Evolutionary conservation across 2,329 filamentous ascomycete species (phyloP), one percentile per base, ranked within the genome.

Genomic region (Trichophyton simii): DNA sequence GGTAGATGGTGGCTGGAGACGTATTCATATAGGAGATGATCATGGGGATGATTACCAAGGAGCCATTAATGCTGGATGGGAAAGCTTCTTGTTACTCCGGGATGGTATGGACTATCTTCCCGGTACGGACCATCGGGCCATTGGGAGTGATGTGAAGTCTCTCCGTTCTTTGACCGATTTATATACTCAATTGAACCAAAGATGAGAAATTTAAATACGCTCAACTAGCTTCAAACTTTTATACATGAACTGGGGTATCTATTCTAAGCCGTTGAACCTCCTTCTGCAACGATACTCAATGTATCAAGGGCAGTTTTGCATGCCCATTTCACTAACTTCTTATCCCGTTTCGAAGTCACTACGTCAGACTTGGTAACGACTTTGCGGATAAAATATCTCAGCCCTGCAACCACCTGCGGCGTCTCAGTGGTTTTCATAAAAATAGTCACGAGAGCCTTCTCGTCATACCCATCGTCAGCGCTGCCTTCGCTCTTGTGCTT

Each of bases 311-410:
- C 74, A 38, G 74, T 68, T 66, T 68, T 73, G 62, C 74, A 75
- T 48, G 77, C 72, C 78, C 76, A 72, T 69, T 73, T 72, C 52
- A 86, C 74, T 13, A 77, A 72, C 61, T 79, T 80, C 65, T 72
- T 76, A 66, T 86, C 83, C 55, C 75, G 73, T 62, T 77, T 77
- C n/a, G 72, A 76, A 38, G 74, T 74, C 22, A 77, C 73, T 62
- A 80, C 68, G 67, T 83, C 82, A 0, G 86, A 87, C 71, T 85
- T 87, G 3, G 82, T 78, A 15, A 96, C 80, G 52, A 87, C 82
- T 71, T 87, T 91, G 69, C 84, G 83, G 59, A 97, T 69, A 70
- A 96, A 94, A 73, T 87, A 95, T 64, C 88, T 85, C 65, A 96
- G 69, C 0, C 89, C 88, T 61, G 83, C 83, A 3, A 86, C 83